Base-by-base conservation (phyloP, 768 basidiomycete species). In the Scleroderma bovista region DNA sequence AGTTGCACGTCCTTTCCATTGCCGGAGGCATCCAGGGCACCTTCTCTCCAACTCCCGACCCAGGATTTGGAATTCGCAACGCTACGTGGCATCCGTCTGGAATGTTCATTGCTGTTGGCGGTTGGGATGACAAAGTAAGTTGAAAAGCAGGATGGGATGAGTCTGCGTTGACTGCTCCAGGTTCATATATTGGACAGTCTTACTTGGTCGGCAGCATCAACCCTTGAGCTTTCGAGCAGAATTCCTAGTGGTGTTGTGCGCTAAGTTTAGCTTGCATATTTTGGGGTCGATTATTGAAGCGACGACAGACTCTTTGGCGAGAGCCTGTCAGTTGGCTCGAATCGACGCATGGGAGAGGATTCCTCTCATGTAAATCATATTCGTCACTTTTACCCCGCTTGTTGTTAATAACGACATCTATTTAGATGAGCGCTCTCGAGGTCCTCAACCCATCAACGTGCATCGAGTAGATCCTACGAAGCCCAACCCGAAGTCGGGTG, bases 81-180 rank as follows among this genome's bases (percentile, higher is more conserved):
- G 83, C 85, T 1, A 70, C 78, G 17, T 97, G 93, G 93, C 89
- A 93, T 67, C 93, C 93, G 3, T 85, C 74, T 48, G 90, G 93
- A 5, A 73, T 79, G 60, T 93, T 88, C 62, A 70, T 96, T 9
- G 87, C 84, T 2, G 74, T 93, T 1, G 84, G 81, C 12, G 93
- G 93, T 11, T 93, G 86, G 81, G 92, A 94, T 67, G 91, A 93
- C 58, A 90, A 86, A 69, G 91, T 87, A 48, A 37, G 70, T 56
- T 3, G 19, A 32, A 46, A 26, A 29, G 15, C 36, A 4, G 46
- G 12, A 4, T 40, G 41, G 48, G 26, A 22, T 47, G 42, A 29
- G 29, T 15, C 17, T n/a, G 19, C 17, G 32, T 31, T 33, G 31
- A 45, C 29, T 9, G 39, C 34, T 47, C 48, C 29, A 93, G 91